Percentiles rank a stretch among this genome's conserved stretches.
Conservation (phyloP, 495 filamentous ascomycete genomes). For the Aspergillus bertholletiae region DNA sequence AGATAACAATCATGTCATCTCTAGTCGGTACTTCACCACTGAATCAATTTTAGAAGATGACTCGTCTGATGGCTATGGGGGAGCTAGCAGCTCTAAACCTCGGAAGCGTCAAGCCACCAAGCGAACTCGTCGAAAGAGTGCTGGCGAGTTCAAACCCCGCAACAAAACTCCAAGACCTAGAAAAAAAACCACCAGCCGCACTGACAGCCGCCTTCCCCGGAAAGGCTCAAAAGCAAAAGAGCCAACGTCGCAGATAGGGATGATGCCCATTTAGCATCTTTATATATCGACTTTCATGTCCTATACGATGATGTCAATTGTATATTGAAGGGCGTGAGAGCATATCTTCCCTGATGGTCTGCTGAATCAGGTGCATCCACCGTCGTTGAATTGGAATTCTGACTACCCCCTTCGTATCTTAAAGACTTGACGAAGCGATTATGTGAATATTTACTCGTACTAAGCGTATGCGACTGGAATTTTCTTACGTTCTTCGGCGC, state of each 20-base stretch:
- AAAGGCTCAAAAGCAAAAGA: slow-evolving; percentile 29
- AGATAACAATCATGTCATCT: slow-evolving; percentile 29
- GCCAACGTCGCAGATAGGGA: slow-evolving; percentile 36
- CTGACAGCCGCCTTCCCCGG: slow-evolving; percentile 23
- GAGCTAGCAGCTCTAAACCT: slow-evolving; percentile 19
- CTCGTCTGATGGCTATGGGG: slow-evolving; percentile 20
- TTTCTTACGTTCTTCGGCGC: background rate
- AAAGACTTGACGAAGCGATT: background rate
- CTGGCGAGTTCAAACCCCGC: slow-evolving; percentile 22
- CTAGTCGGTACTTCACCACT: slow-evolving; percentile 47
- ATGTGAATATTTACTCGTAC: background rate
- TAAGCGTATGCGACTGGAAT: background rate
- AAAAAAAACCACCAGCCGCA: slow-evolving; percentile 22
- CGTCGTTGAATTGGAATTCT: slow-evolving; percentile 11
- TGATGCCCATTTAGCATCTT: slow-evolving; percentile 42
- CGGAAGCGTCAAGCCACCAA: slow-evolving; percentile 29
- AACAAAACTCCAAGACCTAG: slow-evolving; percentile 24
- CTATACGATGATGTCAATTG: slow-evolving; percentile 19
- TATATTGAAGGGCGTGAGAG: slow-evolving; percentile 11
- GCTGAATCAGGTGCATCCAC: slow-evolving; percentile 15
- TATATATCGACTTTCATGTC: slow-evolving; percentile 3
- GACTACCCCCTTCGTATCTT: background rate
- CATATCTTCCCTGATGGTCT: background rate
- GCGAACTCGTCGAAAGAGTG: slow-evolving; percentile 28
- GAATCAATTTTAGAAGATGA: slow-evolving; percentile 22